Evolutionary conservation across 345 rosid species (phyloP).

Genomic region (Euphorbia lathyris): DNA sequence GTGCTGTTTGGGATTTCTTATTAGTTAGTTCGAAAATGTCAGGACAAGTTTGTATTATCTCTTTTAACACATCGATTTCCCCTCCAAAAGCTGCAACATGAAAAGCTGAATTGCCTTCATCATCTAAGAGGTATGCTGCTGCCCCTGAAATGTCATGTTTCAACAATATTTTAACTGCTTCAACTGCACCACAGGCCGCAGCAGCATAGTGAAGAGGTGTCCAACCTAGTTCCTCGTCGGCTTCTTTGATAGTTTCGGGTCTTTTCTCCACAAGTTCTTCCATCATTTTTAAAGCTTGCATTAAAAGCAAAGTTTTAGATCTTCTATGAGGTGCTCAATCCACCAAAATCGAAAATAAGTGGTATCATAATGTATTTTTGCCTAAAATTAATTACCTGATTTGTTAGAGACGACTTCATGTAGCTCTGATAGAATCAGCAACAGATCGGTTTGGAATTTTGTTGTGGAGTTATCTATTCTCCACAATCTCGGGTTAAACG

Average conservation of each 20-base stretch:
- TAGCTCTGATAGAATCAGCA: too few species aligned
- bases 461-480: too few species aligned
- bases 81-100: not conserved
- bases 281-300: not conserved
- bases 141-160: not conserved
- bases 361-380: too few species aligned
- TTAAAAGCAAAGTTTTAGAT: not conserved
- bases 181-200: not conserved
- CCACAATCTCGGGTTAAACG: too few species aligned
- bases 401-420: not conserved
- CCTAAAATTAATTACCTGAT: not conserved
- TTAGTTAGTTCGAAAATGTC: constrained; percentile 5
- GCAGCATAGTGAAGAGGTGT: not conserved
- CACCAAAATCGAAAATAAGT: too few species aligned
- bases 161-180: not conserved
- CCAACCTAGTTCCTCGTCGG: not conserved
- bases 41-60: not conserved
- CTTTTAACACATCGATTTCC: not conserved
- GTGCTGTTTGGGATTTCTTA: constrained; percentile 21
- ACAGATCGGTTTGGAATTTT: too few species aligned
- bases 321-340: too few species aligned
- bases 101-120: not conserved
- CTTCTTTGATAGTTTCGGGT: not conserved
- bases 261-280: not conserved
- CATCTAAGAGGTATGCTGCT: not conserved